phyloP scores from a whole-genome alignment of 2,329 filamentous ascomycete genomes.

The Aspergillus ruber region DNA sequence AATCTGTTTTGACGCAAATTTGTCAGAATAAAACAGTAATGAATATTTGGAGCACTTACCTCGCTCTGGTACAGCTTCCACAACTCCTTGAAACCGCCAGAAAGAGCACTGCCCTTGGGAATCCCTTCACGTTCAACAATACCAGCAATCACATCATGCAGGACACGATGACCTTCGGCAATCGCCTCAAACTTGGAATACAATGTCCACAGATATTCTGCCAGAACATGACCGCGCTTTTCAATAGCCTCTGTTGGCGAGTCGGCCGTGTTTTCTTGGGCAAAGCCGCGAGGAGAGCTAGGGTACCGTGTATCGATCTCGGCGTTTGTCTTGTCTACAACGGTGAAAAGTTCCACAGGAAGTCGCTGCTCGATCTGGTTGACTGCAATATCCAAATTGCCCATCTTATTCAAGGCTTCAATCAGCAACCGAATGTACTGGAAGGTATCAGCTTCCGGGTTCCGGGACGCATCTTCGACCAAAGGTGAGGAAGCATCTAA shows the following conservation, averaged over 20 bases:
- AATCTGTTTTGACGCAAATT: slow-evolving; percentile 47
- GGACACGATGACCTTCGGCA: slow-evolving; percentile 85
- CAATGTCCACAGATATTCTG: slow-evolving; percentile 83
- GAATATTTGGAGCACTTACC: slow-evolving; percentile 20
- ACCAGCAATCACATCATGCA: slow-evolving; percentile 85
- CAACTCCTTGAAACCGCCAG: slow-evolving; percentile 87
- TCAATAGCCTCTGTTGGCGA: slow-evolving; percentile 66
- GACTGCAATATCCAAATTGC: slow-evolving; percentile 75
- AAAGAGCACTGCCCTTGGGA: slow-evolving; percentile 57
- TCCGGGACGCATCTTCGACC: slow-evolving; percentile 82
- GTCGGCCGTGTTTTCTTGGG: slow-evolving; percentile 44
- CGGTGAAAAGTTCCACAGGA: slow-evolving; percentile 85
- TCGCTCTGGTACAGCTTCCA: slow-evolving; percentile 99
- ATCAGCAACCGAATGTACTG: slow-evolving; percentile 83
- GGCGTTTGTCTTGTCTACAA: slow-evolving; percentile 90
- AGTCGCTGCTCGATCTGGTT: slow-evolving; percentile 88
- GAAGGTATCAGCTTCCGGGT: slow-evolving; percentile 92
- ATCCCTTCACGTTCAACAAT: slow-evolving; percentile 75
- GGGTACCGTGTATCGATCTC: slow-evolving; percentile 92
- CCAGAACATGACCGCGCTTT: slow-evolving; percentile 75
- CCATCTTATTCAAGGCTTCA: slow-evolving; percentile 84
- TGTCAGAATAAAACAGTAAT: not conserved
- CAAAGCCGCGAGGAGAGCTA: slow-evolving; percentile 57
- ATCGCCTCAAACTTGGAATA: slow-evolving; percentile 98
- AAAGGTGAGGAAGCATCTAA: slow-evolving; percentile 52